A percentile compares a stretch with the other conserved stretches of the same genome.
Evolutionary conservation across 1,284 basidiomycete species (phyloP).

Genomic region (Trametes hirsuta): DNA sequence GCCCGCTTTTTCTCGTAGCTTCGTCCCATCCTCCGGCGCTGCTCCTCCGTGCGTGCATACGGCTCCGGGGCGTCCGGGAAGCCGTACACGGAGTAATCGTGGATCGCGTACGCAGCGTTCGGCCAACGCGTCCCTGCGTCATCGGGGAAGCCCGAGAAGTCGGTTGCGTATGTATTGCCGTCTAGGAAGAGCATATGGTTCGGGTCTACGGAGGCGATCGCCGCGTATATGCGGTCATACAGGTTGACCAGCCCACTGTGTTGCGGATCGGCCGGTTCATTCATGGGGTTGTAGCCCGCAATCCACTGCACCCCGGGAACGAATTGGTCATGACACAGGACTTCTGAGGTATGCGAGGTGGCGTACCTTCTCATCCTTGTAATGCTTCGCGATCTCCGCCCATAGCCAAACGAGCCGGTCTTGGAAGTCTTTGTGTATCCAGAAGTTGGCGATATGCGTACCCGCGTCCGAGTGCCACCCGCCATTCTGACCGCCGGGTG

Average conservation of each 20-base stretch:
- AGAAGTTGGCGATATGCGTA: slow-evolving; percentile 63
- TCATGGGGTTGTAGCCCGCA: slow-evolving; percentile 74
- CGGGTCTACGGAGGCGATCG: slow-evolving; percentile 66
- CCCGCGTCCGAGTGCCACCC: slow-evolving; percentile 61
- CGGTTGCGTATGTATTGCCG: slow-evolving; percentile 77
- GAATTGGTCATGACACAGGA: not conserved
- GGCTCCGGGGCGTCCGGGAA: slow-evolving; percentile 68
- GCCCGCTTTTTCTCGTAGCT: slow-evolving; percentile 69
- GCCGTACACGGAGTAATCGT: slow-evolving; percentile 74
- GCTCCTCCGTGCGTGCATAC: slow-evolving; percentile 56
- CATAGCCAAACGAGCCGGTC: slow-evolving; percentile 73
- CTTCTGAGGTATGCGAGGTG: too few relatives aligned
- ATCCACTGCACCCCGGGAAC: slow-evolving; percentile 50
- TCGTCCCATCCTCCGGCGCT: slow-evolving; percentile 52
- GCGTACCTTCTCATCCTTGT: slow-evolving; percentile 52
- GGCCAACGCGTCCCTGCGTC: slow-evolving; percentile 56
- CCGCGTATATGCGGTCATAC: slow-evolving; percentile 66
- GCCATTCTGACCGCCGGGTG: slow-evolving; percentile 65
- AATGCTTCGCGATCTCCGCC: slow-evolving; percentile 68
- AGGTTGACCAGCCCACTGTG: slow-evolving; percentile 56
- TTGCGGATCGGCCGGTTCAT: slow-evolving; percentile 72
- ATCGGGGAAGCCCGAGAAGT: slow-evolving; percentile 69
- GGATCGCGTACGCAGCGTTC: slow-evolving; percentile 76
- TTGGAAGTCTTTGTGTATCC: slow-evolving; percentile 78
- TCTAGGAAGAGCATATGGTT: slow-evolving; percentile 70